Evolutionary conservation across 345 rosid genomes (phyloP).

Genomic region (Lepidium aucheri): DNA sequence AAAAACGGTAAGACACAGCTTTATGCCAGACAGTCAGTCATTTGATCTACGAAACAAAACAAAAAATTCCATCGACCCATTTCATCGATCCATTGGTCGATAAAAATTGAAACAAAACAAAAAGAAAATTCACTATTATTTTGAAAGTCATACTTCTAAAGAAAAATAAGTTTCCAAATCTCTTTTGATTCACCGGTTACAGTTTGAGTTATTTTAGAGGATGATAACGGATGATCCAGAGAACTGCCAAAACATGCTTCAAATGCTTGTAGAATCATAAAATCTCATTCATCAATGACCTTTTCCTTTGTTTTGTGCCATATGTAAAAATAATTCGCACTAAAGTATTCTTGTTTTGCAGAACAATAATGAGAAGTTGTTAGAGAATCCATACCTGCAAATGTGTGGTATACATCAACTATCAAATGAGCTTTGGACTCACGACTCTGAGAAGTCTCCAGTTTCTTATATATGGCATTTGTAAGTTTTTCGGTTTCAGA

Average conservation of each 20-base stretch:
- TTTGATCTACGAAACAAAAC: too few relatives aligned
- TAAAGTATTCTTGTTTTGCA: slow-evolving; percentile 26
- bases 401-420: slow-evolving; percentile 94
- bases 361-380: slow-evolving; percentile 95
- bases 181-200: slow-evolving; percentile 17
- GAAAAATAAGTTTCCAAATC: neutral
- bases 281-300: neutral
- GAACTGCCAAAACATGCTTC: slow-evolving; percentile 89
- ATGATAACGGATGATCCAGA: slow-evolving; percentile 99
- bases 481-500: slow-evolving; percentile 9
- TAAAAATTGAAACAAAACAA: too few relatives aligned
- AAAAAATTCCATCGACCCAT: too few relatives aligned
- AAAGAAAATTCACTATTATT: slow-evolving; percentile 1
- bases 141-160: neutral
- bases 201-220: slow-evolving; percentile 44
- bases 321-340: neutral
- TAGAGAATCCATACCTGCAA: slow-evolving; percentile 97
- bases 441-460: slow-evolving; percentile 9
- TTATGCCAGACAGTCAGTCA: too few relatives aligned
- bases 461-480: slow-evolving; percentile 10
- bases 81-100: too few relatives aligned
- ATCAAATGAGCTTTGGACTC: slow-evolving; percentile 51
- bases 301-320: neutral
- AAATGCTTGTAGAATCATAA: slow-evolving; percentile 47
- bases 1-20: too few relatives aligned